Evolutionary conservation across 129 eudicot genomes (phyloP), one percentile per base, ranked within the genome.

Genomic region (Pittosporum tobira): DNA sequence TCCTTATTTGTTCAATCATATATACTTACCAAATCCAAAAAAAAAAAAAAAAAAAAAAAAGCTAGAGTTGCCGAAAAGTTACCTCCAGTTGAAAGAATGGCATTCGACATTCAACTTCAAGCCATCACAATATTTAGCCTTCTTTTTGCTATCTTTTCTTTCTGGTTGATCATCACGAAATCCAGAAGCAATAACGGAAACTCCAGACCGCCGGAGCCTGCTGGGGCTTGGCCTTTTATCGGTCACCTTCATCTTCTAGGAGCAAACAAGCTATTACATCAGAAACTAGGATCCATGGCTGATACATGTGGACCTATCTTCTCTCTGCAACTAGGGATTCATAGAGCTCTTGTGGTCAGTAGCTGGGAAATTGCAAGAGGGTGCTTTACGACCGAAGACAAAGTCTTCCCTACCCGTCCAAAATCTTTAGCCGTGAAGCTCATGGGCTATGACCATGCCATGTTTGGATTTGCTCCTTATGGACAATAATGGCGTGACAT

Each of bases 401-500:
- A 24, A 30, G 36, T 38, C 25, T 37, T 64, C 48, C 5, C 21
- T n/a, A 15, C 14, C 23, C 60, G 69, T 10, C 60, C 69, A 3
- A 60, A 16, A 24, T 24, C 18, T 37, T 34, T 51, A 11, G 24
- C 59, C 14, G 27, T 20, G 2, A 18, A 37, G 31, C 37, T 48
- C 19, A 25, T 65, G 25, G 25, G 61, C 21, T 65, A 65, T 37
- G 48, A 65, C 49, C 22, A 20, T 18, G 40, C 67, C 25, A 55
- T 61, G 72, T 36, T 71, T 24, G 81, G 65, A 15, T 8, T 60
- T 16, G 37, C 71, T 29, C 70, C 73, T 47, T 76, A 76, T 21
- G 77, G 81, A 8, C 34, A 67, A 14, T 71, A 60, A 24, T 76
- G 81, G 81, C 73, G 77, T 18, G 64, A 76, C 4, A 63, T 76